Conservation (phyloP, 2,329 filamentous ascomycete genomes). For the Fonsecaea pedrosoi region DNA sequence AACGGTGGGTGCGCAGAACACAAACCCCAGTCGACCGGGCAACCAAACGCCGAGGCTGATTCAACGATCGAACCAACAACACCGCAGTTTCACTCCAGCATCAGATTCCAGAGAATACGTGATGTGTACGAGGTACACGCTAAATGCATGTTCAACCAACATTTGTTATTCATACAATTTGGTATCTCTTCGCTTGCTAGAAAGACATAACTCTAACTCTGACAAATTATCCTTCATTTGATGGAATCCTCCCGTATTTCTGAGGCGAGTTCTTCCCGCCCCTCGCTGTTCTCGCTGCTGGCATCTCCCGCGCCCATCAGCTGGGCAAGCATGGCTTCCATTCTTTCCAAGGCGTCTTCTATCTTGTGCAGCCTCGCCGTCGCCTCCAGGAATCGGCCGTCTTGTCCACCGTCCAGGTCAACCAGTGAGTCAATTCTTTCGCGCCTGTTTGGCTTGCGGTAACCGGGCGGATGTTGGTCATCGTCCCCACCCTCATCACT, state of each 20-base stretch:
- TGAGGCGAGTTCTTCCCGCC: slow-evolving; percentile 25
- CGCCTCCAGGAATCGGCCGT: slow-evolving; percentile 34
- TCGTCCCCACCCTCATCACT: slow-evolving; percentile 33
- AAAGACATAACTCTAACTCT: slow-evolving; percentile 3
- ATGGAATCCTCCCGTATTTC: slow-evolving; percentile 22
- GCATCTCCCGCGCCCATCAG: slow-evolving; percentile 27
- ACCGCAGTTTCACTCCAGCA: neutral
- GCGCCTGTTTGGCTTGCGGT: slow-evolving; percentile 24
- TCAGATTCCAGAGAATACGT: too few species aligned
- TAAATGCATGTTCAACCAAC: neutral
- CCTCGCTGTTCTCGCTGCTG: slow-evolving; percentile 29
- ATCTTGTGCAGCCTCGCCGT: slow-evolving; percentile 37
- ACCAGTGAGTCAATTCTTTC: slow-evolving; percentile 36
- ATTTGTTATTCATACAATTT: slow-evolving; percentile 1
- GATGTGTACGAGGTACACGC: too few species aligned
- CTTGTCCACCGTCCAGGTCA: slow-evolving; percentile 29
- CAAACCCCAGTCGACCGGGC: slow-evolving; percentile 16
- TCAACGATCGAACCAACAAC: neutral
- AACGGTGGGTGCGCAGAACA: neutral
- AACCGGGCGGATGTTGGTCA: slow-evolving; percentile 21
- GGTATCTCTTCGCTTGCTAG: slow-evolving; percentile 16
- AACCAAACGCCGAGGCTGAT: slow-evolving; percentile 11
- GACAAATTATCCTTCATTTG: slow-evolving; percentile 6
- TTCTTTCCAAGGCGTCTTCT: slow-evolving; percentile 37
- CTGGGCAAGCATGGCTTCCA: slow-evolving; percentile 37